Percentiles rank a stretch among this genome's conserved stretches.
Conservation (phyloP, 2,329 filamentous ascomycete genomes). For the Trichophyton simii region DNA sequence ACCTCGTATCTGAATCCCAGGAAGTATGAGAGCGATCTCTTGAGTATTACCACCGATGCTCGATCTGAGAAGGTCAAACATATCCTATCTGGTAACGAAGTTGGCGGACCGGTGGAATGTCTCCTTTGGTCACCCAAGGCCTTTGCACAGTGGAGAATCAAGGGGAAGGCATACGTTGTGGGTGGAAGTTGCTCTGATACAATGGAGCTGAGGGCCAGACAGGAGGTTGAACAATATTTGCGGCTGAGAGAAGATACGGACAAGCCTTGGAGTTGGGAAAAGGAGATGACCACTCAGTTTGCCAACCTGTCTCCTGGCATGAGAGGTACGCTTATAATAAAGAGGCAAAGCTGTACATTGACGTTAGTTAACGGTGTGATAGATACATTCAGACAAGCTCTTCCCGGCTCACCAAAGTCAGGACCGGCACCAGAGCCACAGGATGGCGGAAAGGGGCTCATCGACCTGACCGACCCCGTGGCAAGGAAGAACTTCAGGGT, state of each 20-base stretch:
- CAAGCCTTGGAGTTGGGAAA: conserved; percentile 59
- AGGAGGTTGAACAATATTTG: conserved; percentile 47
- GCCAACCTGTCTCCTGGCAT: conserved; percentile 74
- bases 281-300: conserved; percentile 75
- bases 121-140: conserved; percentile 65
- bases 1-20: conserved; percentile 44
- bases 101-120: conserved; percentile 64
- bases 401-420: conserved; percentile 51
- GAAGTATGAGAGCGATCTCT: conserved; percentile 62
- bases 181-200: conserved; percentile 54
- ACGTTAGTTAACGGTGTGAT: background rate
- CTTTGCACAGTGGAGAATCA: conserved; percentile 72
- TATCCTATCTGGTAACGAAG: conserved; percentile 49
- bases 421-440: conserved; percentile 27
- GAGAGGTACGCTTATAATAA: conserved; percentile 41
- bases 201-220: conserved; percentile 32
- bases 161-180: conserved; percentile 63
- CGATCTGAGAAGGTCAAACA: conserved; percentile 75
- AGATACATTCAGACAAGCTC: conserved; percentile 60
- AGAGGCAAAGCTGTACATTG: background rate
- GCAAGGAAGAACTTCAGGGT: conserved; percentile 71
- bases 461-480: conserved; percentile 54
- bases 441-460: conserved; percentile 50
- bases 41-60: conserved; percentile 75
- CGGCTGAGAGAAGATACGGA: conserved; percentile 29